A percentile compares a stretch with the other conserved stretches of the same genome.
These are phyloP conservation scores for Wickerhamomyces tratensis DNA, from an alignment of 805 yeast species.

Conservation along the genomic window DNA sequence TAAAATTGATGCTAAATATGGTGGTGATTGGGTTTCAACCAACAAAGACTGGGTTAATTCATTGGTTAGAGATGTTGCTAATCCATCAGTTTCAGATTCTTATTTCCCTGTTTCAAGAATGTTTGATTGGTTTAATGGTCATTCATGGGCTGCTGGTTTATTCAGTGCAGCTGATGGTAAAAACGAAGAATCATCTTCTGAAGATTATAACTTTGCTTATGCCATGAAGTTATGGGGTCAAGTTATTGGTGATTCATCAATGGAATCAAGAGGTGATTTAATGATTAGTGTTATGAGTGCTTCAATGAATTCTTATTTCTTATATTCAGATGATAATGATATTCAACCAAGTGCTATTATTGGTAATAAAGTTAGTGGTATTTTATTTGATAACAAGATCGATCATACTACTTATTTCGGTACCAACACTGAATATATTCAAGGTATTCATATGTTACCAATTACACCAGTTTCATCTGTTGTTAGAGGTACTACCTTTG, in stretches of 20 bases:
- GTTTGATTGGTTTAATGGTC: slow-evolving; percentile 69
- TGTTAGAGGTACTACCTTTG: slow-evolving; percentile 43
- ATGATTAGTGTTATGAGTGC: slow-evolving; percentile 47
- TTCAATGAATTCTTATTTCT: slow-evolving; percentile 47
- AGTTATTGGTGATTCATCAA: slow-evolving; percentile 39
- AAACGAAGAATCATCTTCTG: slow-evolving; percentile 63
- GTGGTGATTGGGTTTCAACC: slow-evolving; percentile 40
- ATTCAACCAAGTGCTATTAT: slow-evolving; percentile 42
- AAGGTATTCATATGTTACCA: slow-evolving; percentile 76
- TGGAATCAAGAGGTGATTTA: slow-evolving; percentile 47
- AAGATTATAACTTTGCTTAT: slow-evolving; percentile 61
- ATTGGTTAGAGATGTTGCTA: slow-evolving; percentile 58
- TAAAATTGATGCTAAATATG: slow-evolving; percentile 42
- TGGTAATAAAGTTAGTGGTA: slow-evolving; percentile 58
- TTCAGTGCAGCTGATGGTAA: slow-evolving; percentile 56
- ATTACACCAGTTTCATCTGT: slow-evolving; percentile 51
- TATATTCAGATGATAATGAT: slow-evolving; percentile 35
- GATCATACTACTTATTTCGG: slow-evolving; percentile 73
- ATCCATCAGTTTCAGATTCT: slow-evolving; percentile 41
- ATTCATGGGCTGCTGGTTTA: slow-evolving; percentile 68
- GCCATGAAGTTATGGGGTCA: slow-evolving; percentile 64
- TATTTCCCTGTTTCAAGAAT: slow-evolving; percentile 56
- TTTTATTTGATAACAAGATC: slow-evolving; percentile 60
- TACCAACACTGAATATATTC: slow-evolving; percentile 47
- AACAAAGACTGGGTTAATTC: slow-evolving; percentile 50